These are phyloP conservation scores for Nigrospora osmanthi DNA, from an alignment of 2,329 filamentous ascomycete genomes.

Conservation along the genomic window DNA sequence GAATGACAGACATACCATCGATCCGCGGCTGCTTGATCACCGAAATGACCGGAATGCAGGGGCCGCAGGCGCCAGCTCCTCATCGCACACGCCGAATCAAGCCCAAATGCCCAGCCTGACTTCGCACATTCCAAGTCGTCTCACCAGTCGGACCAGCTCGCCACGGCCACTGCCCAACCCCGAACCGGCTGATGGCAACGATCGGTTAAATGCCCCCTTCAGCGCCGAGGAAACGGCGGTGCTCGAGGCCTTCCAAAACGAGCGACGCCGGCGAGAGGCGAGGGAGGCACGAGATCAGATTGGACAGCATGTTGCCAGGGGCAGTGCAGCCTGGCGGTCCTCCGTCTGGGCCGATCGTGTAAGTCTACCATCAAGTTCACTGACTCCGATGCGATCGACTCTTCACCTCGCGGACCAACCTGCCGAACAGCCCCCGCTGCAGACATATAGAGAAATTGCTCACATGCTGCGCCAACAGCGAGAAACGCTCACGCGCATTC, in stretches of 20 bases:
- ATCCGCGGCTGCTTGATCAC: conserved; percentile 42
- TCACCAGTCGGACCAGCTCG: conserved; percentile 14
- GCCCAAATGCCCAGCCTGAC: conserved; percentile 25
- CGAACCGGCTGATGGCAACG: conserved; percentile 24
- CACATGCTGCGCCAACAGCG: conserved; percentile 13
- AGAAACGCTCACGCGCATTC: conserved; percentile 20
- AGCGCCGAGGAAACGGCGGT: conserved; percentile 47
- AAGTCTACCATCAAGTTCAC: conserved; percentile 15
- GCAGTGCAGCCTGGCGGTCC: conserved; percentile 17
- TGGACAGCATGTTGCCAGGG: conserved; percentile 12
- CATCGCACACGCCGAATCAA: background rate
- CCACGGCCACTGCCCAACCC: conserved; percentile 17
- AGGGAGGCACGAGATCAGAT: conserved; percentile 22
- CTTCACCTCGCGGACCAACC: conserved; percentile 1
- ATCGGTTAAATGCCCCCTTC: conserved; percentile 41
- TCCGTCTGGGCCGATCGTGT: conserved; percentile 21
- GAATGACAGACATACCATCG: conserved; percentile 46
- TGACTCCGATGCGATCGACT: conserved; percentile 1
- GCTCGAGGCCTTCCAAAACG: conserved; percentile 46
- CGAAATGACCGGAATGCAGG: conserved; percentile 35
- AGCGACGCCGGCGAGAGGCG: conserved; percentile 41
- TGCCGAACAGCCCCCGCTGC: background rate
- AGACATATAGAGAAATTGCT: conserved; percentile 4
- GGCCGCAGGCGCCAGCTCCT: conserved; percentile 10
- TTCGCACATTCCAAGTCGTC: no score